These are phyloP conservation scores for Passiflora organensis DNA, from an alignment of 345 rosid genomes.

Conservation along the genomic window DNA sequence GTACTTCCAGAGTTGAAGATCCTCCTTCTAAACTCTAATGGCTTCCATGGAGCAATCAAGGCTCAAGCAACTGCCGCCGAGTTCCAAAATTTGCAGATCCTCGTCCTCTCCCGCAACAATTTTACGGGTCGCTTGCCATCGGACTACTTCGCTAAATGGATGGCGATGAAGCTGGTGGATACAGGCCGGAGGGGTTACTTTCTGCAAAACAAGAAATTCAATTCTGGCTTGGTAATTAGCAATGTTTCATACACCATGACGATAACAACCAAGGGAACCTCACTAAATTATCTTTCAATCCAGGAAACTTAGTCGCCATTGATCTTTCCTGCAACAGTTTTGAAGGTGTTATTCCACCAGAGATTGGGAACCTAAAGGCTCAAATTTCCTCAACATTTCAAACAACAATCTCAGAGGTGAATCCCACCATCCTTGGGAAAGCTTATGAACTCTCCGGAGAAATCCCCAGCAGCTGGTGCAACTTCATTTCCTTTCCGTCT, in stretches of 20 bases:
- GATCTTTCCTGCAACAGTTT: slow-evolving; percentile 9
- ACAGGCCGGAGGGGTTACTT: too few species aligned
- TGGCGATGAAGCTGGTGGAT: neutral
- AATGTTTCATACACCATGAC: neutral
- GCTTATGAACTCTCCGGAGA: neutral
- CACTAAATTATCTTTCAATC: neutral
- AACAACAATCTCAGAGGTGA: slow-evolving; percentile 22
- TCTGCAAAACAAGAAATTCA: too few species aligned
- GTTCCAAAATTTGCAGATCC: neutral
- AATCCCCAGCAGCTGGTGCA: neutral
- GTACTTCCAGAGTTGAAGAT: neutral
- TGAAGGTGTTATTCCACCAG: slow-evolving; percentile 3
- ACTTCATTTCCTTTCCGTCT: neutral
- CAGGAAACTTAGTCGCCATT: slow-evolving; percentile 1
- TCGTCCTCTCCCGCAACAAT: slow-evolving; percentile 9
- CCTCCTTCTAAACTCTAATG: slow-evolving; percentile 9
- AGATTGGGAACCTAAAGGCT: neutral
- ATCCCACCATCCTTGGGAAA: neutral
- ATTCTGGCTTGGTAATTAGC: neutral
- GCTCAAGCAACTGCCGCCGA: neutral
- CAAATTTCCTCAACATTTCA: slow-evolving; percentile 7
- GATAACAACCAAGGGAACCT: neutral
- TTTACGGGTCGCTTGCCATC: slow-evolving; percentile 3
- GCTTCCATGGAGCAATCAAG: neutral
- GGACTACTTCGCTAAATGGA: neutral